Base-by-base conservation (phyloP, 495 filamentous ascomycete species). In the Aspergillus bridgeri region DNA sequence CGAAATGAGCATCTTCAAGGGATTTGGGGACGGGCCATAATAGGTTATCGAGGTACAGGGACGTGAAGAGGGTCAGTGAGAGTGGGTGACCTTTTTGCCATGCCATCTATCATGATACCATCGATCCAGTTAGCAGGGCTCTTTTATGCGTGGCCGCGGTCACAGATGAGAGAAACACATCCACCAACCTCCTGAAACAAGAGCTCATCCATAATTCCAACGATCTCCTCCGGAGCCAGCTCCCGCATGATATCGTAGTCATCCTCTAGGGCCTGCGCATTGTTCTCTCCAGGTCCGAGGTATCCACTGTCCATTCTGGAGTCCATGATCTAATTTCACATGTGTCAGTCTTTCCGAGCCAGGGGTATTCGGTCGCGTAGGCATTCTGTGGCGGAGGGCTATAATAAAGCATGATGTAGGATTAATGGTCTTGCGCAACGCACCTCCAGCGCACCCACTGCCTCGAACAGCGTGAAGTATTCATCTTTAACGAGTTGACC, bases 271-370 rank as follows among this genome's bases (percentile, higher is more conserved):
- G 74, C 71, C 56, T 76, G 65, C 57, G 67, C 75, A 42, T 72
- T 61, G 29, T 85, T 86, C 62, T 96, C 90, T 44, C 85, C 90
- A 9, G 86, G 82, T 13, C 80, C 81, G 17, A 94, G 70, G 62
- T 85, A 89, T 27, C 94, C 94, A 66, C 90, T 96, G 67, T 98
- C 94, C 94, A 98, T 98, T 71, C 97, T 98, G 0, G 88, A 86
- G 66, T 98, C 94, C 92, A 96, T 96, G 57, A 98, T 93, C 94
- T 98, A 21, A 53, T 19, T 18, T 27, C 38, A 24, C 17, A 49
- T 48, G 8, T 21, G 27, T 69, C 47, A 69, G 57, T 27, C 29
- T 24, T 38, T 8, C 11, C 8, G 48, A 11, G 11, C 21, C 2
- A 15, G 8, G 21, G 11, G 7, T 5, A 1, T 15, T 25, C 9